Conservation (phyloP, 2,329 filamentous ascomycete species). For the Cladosporium sp. region DNA sequence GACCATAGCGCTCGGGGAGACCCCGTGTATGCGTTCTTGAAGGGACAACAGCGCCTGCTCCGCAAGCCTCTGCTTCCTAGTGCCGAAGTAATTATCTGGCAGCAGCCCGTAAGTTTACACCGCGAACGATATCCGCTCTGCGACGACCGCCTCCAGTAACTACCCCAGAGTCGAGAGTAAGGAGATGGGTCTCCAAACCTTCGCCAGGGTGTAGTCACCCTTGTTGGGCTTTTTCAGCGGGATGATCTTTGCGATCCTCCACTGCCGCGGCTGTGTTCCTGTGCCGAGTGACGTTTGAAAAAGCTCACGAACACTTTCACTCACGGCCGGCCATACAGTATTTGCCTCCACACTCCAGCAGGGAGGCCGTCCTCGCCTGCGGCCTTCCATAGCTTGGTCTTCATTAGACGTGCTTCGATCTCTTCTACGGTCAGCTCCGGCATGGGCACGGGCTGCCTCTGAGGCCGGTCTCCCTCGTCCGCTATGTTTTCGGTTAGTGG, state of each 20-base stretch:
- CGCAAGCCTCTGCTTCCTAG: too few relatives aligned
- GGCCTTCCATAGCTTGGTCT: background rate
- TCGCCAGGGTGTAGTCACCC: too few relatives aligned
- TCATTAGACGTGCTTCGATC: background rate
- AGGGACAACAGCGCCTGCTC: too few relatives aligned
- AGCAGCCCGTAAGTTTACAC: too few relatives aligned
- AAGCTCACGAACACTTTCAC: background rate
- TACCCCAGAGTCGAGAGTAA: background rate
- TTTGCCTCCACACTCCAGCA: background rate
- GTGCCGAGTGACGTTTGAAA: background rate
- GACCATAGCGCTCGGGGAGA: too few relatives aligned
- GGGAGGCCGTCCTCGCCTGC: background rate
- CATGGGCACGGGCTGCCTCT: background rate
- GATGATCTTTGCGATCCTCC: background rate
- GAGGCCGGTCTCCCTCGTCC: too few relatives aligned
- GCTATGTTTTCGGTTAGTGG: background rate
- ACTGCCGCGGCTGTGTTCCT: background rate
- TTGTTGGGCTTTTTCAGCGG: background rate
- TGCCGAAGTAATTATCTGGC: too few relatives aligned
- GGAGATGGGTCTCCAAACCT: background rate
- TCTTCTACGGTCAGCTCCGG: background rate
- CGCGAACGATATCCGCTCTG: background rate
- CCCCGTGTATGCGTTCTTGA: too few relatives aligned
- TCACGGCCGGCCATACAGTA: background rate
- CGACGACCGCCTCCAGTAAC: background rate